Conservation (phyloP, 805 yeast species). For the Danielia oregonensis region DNA sequence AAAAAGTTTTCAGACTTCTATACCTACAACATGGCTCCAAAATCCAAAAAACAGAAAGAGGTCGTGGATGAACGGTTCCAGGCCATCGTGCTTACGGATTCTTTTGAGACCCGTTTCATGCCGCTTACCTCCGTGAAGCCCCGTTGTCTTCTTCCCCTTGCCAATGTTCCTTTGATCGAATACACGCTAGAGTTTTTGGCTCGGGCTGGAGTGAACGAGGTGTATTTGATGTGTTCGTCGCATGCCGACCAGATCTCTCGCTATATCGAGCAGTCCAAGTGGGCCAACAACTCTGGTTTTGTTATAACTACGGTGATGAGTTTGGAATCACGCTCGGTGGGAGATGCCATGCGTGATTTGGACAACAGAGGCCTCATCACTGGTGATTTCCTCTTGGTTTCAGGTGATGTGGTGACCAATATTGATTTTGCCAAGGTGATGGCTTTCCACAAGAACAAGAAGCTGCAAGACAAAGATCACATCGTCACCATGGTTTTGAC, state of each 20-base stretch:
- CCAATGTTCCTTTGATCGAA: conserved; percentile 90
- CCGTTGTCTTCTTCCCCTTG: conserved; percentile 86
- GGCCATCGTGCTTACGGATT: conserved; percentile 92
- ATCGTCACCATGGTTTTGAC: conserved; percentile 92
- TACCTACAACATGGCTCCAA: conserved; percentile 38
- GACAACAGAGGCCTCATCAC: conserved; percentile 87
- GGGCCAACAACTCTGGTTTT: conserved; percentile 79
- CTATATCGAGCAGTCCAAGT: conserved; percentile 71
- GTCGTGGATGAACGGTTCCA: conserved; percentile 73
- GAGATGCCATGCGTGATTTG: conserved; percentile 95
- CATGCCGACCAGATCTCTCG: conserved; percentile 86
- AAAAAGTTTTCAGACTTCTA: background rate
- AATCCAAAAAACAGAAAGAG: conserved; percentile 51
- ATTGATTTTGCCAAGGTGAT: conserved; percentile 73
- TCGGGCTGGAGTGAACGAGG: conserved; percentile 85
- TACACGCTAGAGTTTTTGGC: conserved; percentile 94
- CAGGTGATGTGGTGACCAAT: conserved; percentile 96
- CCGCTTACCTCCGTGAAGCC: conserved; percentile 86
- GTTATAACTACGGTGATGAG: conserved; percentile 74
- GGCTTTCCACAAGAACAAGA: conserved; percentile 69
- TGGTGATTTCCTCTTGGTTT: conserved; percentile 83
- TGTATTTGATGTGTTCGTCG: conserved; percentile 81
- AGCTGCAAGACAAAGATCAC: conserved; percentile 77
- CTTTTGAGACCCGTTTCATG: conserved; percentile 87
- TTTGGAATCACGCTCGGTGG: conserved; percentile 85